phyloP scores from a whole-genome alignment of 1,284 basidiomycete genomes.

The Moesziomyces parantarcticus region DNA sequence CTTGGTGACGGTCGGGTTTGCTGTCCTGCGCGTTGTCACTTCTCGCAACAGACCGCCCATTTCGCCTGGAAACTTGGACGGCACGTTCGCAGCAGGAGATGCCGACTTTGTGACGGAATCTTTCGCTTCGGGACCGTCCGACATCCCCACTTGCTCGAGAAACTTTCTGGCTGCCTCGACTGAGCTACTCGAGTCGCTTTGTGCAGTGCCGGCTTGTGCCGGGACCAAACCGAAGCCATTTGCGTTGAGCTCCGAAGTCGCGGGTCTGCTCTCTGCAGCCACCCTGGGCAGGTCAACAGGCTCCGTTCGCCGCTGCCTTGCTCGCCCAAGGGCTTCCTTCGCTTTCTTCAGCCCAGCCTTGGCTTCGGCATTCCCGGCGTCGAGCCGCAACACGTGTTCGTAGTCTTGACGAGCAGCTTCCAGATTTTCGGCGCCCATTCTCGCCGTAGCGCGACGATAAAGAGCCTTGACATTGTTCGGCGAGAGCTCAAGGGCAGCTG shows the following conservation, averaged over 20 bases:
- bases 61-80: conserved; percentile 35
- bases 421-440: conserved; percentile 12
- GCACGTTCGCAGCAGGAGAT: conserved; percentile 6
- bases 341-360: conserved; percentile 21
- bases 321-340: not conserved
- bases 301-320: not conserved
- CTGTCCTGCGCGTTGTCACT: conserved; percentile 29
- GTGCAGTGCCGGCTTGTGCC: not conserved
- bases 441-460: conserved; percentile 28
- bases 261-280: no score
- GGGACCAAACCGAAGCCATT: no score
- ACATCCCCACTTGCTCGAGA: conserved; percentile 34
- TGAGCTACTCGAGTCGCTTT: conserved; percentile 14
- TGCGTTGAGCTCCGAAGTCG: no score
- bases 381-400: conserved; percentile 15
- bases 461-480: conserved; percentile 39
- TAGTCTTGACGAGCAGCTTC: conserved; percentile 14
- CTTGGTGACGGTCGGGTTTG: not conserved
- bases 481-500: conserved; percentile 12
- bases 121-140: not conserved
- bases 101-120: not conserved
- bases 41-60: conserved; percentile 32
- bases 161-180: conserved; percentile 43
- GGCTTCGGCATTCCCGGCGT: conserved; percentile 24
- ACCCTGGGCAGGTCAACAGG: conserved; percentile 16